Evolutionary conservation across 352 stramenopile species (phyloP).

Genomic region (Globisporangium barbulae): DNA sequence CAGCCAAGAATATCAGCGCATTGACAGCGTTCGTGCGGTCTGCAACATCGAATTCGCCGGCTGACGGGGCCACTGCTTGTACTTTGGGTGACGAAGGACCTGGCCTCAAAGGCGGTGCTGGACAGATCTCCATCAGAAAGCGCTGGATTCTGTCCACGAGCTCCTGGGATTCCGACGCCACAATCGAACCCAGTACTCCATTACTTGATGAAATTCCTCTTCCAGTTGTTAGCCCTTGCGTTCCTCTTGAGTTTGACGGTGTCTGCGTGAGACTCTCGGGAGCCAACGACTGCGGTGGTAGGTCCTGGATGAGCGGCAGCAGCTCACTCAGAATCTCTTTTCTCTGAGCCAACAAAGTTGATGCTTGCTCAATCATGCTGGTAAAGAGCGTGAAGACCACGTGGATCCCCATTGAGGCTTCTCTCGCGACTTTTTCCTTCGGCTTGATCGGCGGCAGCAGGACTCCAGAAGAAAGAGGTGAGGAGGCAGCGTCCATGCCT

Average conservation of each 20-base stretch:
- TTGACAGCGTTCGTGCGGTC: slow-evolving; percentile 53
- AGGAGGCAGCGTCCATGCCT: neutral
- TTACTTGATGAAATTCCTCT: neutral
- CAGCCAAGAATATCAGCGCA: slow-evolving; percentile 51
- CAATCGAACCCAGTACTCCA: slow-evolving; percentile 7
- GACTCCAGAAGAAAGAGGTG: neutral
- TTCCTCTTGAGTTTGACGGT: neutral
- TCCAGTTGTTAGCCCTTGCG: neutral
- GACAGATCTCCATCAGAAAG: slow-evolving; percentile 45
- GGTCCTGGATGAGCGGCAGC: slow-evolving; percentile 31
- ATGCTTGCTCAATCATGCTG: slow-evolving; percentile 24
- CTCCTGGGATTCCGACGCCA: slow-evolving; percentile 8
- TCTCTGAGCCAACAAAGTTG: slow-evolving; percentile 21
- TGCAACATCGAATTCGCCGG: slow-evolving; percentile 27
- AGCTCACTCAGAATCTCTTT: slow-evolving; percentile 49
- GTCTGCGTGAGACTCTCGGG: neutral
- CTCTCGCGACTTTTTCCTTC: slow-evolving; percentile 29
- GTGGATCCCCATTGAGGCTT: slow-evolving; percentile 45
- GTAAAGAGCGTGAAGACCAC: slow-evolving; percentile 34
- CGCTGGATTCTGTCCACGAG: slow-evolving; percentile 40
- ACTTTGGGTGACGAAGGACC: slow-evolving; percentile 35
- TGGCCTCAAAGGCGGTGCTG: slow-evolving; percentile 7
- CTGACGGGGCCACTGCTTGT: slow-evolving; percentile 19
- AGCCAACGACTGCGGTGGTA: slow-evolving; percentile 39
- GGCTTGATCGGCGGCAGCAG: slow-evolving; percentile 14